A percentile compares a stretch with the other conserved stretches of the same genome.
Evolutionary conservation across 352 stramenopile genomes (phyloP).

Genomic region (Saprolegnia parasitica): DNA sequence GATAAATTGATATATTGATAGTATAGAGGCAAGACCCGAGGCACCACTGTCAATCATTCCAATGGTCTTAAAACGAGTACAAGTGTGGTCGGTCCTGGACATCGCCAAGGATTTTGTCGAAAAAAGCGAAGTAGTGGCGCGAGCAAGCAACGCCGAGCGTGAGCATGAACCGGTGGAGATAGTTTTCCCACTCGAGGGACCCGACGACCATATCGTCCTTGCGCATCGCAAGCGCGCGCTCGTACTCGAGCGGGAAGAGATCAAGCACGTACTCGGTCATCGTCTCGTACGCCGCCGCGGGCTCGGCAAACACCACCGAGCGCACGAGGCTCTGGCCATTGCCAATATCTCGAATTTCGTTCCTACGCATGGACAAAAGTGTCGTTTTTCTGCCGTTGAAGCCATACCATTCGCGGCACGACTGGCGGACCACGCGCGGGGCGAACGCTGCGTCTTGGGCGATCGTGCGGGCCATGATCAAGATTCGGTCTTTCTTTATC

Average conservation of each 20-base stretch:
- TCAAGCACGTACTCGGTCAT: not conserved
- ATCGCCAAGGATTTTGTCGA: not conserved
- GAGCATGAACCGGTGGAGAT: not conserved
- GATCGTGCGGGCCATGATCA: not conserved
- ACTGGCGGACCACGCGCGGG: not conserved
- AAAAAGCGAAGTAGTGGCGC: not conserved
- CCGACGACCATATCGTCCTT: not conserved
- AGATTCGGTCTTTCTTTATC: not conserved
- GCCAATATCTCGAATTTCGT: constrained; percentile 5
- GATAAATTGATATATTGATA: too few relatives aligned
- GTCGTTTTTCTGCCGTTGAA: not conserved
- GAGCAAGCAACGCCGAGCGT: not conserved
- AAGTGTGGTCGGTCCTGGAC: not conserved
- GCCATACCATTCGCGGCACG: not conserved
- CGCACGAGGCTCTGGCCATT: not conserved
- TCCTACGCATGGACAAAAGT: not conserved
- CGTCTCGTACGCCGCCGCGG: not conserved
- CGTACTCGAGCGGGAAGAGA: not conserved
- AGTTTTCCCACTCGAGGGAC: not conserved
- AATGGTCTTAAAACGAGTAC: not conserved
- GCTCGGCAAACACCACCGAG: constrained; percentile 1
- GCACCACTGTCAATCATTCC: not conserved
- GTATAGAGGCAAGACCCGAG: not conserved
- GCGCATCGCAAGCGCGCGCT: not conserved
- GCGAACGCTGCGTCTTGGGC: not conserved